phyloP scores from a whole-genome alignment of 2,329 filamentous ascomycete species.

The Capronia epimyces region DNA sequence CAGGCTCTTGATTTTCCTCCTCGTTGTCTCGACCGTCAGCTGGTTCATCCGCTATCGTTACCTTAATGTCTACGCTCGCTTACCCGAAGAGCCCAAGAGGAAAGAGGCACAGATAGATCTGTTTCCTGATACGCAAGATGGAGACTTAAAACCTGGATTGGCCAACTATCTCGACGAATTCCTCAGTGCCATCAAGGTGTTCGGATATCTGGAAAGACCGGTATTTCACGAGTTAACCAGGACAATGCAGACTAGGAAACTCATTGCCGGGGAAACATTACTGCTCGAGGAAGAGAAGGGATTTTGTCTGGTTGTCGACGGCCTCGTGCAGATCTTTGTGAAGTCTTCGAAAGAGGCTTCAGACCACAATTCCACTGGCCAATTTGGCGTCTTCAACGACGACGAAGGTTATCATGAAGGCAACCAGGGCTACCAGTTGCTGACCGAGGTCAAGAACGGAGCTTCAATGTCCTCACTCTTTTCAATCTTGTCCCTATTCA shows the following conservation, averaged over 20 bases:
- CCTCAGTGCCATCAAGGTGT: constrained; percentile 96
- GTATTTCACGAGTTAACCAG: constrained; percentile 96
- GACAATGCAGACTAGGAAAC: constrained; percentile 95
- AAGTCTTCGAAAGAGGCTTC: constrained; percentile 63
- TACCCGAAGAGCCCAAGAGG: constrained; percentile 89
- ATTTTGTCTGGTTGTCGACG: constrained; percentile 95
- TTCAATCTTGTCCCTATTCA: constrained; percentile 94
- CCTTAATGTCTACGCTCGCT: constrained; percentile 90
- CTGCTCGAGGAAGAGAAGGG: constrained; percentile 96
- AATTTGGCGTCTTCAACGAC: constrained; percentile 61
- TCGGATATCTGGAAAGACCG: constrained; percentile 90
- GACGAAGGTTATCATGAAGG: constrained; percentile 55
- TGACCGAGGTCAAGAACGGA: constrained; percentile 96
- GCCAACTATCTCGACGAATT: constrained; percentile 98
- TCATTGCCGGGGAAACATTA: constrained; percentile 92
- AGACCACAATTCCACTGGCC: constrained; percentile 35
- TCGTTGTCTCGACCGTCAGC: constrained; percentile 74
- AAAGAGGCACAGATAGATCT: constrained; percentile 94
- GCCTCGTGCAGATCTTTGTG: constrained; percentile 94
- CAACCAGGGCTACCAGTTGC: constrained; percentile 82
- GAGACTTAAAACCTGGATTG: constrained; percentile 80
- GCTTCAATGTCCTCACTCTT: constrained; percentile 98
- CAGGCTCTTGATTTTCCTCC: constrained; percentile 70
- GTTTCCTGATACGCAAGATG: constrained; percentile 87
- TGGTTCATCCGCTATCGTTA: constrained; percentile 96